Evolutionary conservation across 805 yeast genomes (phyloP), one percentile per base, ranked within the genome.

Genomic region (Priceomyces medius): DNA sequence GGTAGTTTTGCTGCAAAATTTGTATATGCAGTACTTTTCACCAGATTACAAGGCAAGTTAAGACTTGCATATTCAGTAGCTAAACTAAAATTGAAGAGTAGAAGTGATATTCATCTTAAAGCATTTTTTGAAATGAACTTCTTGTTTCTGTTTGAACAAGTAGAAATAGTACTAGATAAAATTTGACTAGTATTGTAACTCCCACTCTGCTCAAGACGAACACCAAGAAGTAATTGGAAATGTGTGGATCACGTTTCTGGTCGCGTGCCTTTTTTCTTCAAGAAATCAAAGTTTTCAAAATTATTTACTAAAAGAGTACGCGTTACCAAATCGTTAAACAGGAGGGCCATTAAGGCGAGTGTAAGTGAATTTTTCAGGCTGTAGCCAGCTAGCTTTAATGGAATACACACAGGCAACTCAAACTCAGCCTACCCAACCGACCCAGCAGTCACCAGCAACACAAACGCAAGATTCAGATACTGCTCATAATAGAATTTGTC

Each of bases 401-500:
- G 28, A 32, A 20, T 37, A 20, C 35, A 53, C 52, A 57, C 55
- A 51, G 28, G 53, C 35, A 32, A 56, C 61, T 9, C 65, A 59
- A 38, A 58, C 64, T 18, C 62, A 67, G 9, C 65, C 59, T 46
- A 61, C 67, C 3, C 67, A 65, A 46, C 65, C 68, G 34, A 68
- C 72, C 7, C 74, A 68, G 45, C 67, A 59, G 53, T 62, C 66
- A 7, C 62, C 63, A 36, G 54, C 50, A 17, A 57, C 62, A 1
- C 66, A 63, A 39, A 50, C 63, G 7, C 62, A 53, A 45, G 47
- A 52, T 44, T 31, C 54, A 35, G 40, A 46, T 36, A 58, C 52
- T 35, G 42, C 53, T 3, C 66, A 63, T 40, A 54, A 56, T 41
- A 60, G 60, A 12, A 69, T 81, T n/a, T 76, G 83, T 49, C 66